Base-by-base conservation (phyloP, 768 basidiomycete species). In the Brasilioporus rufonigricans region DNA sequence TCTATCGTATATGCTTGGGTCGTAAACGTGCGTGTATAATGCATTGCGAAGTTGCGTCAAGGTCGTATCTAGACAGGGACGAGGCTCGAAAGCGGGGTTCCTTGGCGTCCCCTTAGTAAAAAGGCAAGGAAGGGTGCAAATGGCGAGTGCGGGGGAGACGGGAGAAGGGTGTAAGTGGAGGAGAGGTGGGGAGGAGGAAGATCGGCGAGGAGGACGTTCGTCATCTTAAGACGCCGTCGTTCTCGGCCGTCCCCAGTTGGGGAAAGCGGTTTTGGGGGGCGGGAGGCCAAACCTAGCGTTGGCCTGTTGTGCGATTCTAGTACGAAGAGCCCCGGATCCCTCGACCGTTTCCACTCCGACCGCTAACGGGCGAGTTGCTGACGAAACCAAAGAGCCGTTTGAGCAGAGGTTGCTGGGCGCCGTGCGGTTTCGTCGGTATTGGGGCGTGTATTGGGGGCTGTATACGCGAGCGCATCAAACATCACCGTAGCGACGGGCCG, bases 321-420 rank as follows among this genome's bases (percentile, higher is more conserved):
- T 71, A 69, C 0, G 64, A 57, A 3, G 66, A 53, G 0, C 69
- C 65, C 41, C 70, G 64, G 50, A 44, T 59, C 5, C 58, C 62
- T 33, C 67, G 67, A 41, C 58, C 57, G 21, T 66, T 58, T 18
- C 65, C 61, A 39, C 64, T 65, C 27, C 61, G 62, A 36, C 63
- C 61, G 18, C 47, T 39, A 5, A 61, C 60, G 44, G 70, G 66
- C 6, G 71, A 69, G 33, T 52, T 58, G 29, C 58, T 45, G 27
- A 59, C 57, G 47, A 68, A 72, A 10, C 69, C 65, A 35, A 72
- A 55, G 7, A 71, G 50, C 16, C 70, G 69, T 46, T 61, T 72
- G 35, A 72, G 51, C 14, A 72, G 32, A n/a, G 68, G 69, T 24
- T 65, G 69, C 21, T 65, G 56, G 5, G 35, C 48, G 5, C 32